phyloP scores from a whole-genome alignment of 345 rosid species.

The Eucalyptus lansdowneana region DNA sequence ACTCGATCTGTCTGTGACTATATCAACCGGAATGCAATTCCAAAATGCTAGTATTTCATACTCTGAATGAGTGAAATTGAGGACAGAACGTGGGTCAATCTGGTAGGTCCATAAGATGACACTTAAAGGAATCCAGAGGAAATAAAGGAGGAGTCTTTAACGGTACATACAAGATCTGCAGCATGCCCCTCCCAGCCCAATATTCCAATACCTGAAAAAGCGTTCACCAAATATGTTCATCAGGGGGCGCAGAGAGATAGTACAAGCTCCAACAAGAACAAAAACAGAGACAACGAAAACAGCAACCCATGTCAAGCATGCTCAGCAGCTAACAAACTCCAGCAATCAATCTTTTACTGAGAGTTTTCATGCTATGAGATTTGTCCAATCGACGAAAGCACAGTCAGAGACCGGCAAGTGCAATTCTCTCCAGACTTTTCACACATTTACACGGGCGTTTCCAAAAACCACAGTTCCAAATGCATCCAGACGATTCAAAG shows the following conservation, averaged over 20 bases:
- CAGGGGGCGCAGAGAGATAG: background rate
- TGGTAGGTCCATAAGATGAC: background rate
- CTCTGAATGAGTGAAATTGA: background rate
- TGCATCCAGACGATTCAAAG: background rate
- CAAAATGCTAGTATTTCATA: background rate
- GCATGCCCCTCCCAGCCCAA: constrained; percentile 98
- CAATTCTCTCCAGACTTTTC: background rate
- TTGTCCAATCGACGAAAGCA: background rate
- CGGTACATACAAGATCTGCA: constrained; percentile 86
- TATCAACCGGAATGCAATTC: background rate
- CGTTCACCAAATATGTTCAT: background rate
- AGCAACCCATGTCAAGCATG: background rate
- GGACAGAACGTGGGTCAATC: background rate
- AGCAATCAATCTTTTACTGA: background rate
- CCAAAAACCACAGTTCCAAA: background rate
- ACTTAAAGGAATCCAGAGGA: background rate
- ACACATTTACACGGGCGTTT: background rate
- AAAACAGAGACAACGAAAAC: background rate
- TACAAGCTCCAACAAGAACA: background rate
- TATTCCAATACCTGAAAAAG: constrained; percentile 68
- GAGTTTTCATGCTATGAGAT: background rate
- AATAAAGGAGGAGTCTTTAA: background rate
- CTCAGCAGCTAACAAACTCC: background rate
- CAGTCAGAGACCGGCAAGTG: background rate
- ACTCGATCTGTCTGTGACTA: background rate